Conservation (phyloP, 495 filamentous ascomycete species). For the Thermochaetoides thermophila region DNA sequence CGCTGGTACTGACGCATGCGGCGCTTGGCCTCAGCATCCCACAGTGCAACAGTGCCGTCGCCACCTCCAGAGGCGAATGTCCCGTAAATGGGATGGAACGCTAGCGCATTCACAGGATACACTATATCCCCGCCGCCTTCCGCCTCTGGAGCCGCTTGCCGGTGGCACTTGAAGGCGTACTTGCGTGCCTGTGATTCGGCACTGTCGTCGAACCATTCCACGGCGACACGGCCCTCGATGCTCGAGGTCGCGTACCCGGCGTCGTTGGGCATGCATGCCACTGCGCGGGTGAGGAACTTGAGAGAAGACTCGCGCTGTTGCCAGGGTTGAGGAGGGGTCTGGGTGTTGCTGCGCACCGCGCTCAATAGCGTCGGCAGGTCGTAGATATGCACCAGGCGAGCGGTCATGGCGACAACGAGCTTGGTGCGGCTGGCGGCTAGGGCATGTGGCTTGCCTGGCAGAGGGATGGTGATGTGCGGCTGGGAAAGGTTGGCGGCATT, state of each 20-base stretch:
- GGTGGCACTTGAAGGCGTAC: constrained; percentile 98
- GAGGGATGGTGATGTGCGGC: constrained; percentile 41
- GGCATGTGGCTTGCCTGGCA: constrained; percentile 78
- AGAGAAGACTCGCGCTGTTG: constrained; percentile 80
- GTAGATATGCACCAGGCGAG: constrained; percentile 81
- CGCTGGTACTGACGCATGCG: constrained; percentile 82
- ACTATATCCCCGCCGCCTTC: constrained; percentile 66
- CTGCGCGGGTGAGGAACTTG: constrained; percentile 88
- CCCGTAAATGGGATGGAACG: constrained; percentile 81
- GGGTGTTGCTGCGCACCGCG: constrained; percentile 31
- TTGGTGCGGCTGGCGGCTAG: constrained; percentile 67
- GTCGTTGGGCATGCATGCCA: constrained; percentile 94
- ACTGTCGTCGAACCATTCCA: constrained; percentile 92
- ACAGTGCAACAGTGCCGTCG: constrained; percentile 85
- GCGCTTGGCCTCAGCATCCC: constrained; percentile 87
- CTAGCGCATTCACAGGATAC: constrained; percentile 85
- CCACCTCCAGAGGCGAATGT: constrained; percentile 90
- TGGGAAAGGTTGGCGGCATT: constrained; percentile 29
- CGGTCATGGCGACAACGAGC: constrained; percentile 91
- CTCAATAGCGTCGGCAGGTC: constrained; percentile 56
- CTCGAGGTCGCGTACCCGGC: constrained; percentile 75
- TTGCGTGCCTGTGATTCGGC: constrained; percentile 74
- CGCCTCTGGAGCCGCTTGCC: constrained; percentile 40
- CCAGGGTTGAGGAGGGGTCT: constrained; percentile 49
- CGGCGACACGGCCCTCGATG: constrained; percentile 88